These are phyloP conservation scores for Rutstroemia sp. DNA, from an alignment of 2,329 filamentous ascomycete species.

Conservation along the genomic window DNA sequence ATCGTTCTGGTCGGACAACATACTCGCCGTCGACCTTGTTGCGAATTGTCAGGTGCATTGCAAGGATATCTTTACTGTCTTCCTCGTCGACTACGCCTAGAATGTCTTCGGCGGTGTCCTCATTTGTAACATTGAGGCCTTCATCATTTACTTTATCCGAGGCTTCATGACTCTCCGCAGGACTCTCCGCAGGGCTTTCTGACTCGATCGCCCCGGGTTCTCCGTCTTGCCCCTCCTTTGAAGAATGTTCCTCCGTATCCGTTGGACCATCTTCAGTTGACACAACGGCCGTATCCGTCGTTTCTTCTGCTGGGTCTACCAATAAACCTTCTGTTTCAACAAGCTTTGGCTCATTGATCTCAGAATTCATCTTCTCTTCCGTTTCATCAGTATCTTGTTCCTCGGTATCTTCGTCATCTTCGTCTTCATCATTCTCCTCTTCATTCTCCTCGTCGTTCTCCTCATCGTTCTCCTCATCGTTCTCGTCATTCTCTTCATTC, in stretches of 20 bases:
- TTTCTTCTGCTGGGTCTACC: conserved; percentile 15
- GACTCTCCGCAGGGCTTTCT: too few species aligned
- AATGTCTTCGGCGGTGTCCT: not conserved
- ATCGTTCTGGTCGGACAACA: conserved; percentile 50
- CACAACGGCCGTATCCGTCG: conserved; percentile 14
- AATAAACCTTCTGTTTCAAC: conserved; percentile 18
- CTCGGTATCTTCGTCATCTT: not conserved
- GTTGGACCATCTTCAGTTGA: not conserved
- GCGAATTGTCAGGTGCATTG: conserved; percentile 51
- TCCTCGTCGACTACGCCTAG: not conserved
- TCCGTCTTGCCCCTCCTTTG: too few species aligned
- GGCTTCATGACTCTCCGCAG: too few species aligned
- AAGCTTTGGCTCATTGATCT: conserved; percentile 12
- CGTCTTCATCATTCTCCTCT: conserved; percentile 4
- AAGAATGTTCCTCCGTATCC: too few species aligned
- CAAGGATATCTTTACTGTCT: conserved; percentile 2
- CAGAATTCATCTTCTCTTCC: not conserved
- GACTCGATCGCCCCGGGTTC: too few species aligned
- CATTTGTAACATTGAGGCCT: not conserved
- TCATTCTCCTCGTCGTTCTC: conserved; percentile 4
- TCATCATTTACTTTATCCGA: not conserved
- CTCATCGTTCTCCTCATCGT: conserved; percentile 10
- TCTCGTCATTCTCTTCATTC: conserved; percentile 6
- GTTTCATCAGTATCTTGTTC: not conserved
- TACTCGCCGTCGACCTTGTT: conserved; percentile 63